Base-by-base conservation (phyloP, 257 asterid genomes). In the Rhazya stricta region DNA sequence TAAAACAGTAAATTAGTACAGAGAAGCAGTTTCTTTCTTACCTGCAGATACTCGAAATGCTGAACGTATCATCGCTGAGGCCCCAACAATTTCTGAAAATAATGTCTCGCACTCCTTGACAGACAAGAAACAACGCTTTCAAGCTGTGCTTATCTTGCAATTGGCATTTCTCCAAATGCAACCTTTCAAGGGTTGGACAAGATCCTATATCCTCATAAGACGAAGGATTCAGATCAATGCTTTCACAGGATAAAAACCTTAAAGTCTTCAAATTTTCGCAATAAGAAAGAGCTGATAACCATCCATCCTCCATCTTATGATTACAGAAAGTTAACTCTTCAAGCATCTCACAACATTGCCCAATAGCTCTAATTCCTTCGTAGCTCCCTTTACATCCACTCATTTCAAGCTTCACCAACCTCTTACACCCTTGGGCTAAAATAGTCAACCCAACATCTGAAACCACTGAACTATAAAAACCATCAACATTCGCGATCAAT, bases 341-440 rank as follows among this genome's bases (percentile, higher is more conserved):
- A 2, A 91, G 89, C 92, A 89, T 86, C 74, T 76, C 83, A 76
- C 96, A 91, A 80, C 96, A 87, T 65, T 86, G 91, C 5, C 94
- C 96, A 16, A 91, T 84, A 3, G 96, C 88, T 73, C 81, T 83
- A 77, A 88, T 85, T 77, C 96, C 97, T 32, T 89, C 96, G 25
- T 84, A 89, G 77, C 94, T 80, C 46, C 97, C 97, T 67, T 78
- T 76, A 45, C 96, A 89, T 70, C 94, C 94, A 82, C 81, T 85
- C 84, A 91, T 50, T 81, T 91, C 97, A 37, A 91, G 91, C 67
- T 83, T 91, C 76, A 86, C 90, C 39, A 91, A 76, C 30, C 88
- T 83, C 78, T 87, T 85, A 70, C 97, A 91, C 7, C 97, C 97
- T 74, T 89, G 93, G 3, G 96, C 97, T 77, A 91, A 76, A 62